Percentiles rank a stretch among this genome's conserved stretches.
These are phyloP conservation scores for Phytophthora idaei DNA, from an alignment of 352 stramenopile species.

Conservation along the genomic window DNA sequence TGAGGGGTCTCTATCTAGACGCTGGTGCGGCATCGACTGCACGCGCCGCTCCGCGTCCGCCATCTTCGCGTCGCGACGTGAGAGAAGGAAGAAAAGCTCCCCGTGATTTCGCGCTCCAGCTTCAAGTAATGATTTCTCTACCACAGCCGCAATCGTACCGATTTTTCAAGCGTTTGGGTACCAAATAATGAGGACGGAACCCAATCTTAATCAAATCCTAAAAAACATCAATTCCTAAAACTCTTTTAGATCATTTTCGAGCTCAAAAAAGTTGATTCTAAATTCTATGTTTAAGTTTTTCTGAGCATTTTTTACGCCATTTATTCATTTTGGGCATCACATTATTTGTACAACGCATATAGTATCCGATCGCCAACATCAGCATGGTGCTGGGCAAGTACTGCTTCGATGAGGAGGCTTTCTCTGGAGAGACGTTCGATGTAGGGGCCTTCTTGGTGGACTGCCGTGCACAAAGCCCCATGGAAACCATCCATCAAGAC, in stretches of 20 bases:
- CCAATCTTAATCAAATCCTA: background rate
- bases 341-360: too few relatives aligned
- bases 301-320: too few relatives aligned
- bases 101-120: conserved; percentile 15
- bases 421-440: conserved; percentile 78
- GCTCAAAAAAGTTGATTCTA: too few relatives aligned
- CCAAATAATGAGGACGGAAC: too few relatives aligned
- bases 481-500: conserved; percentile 88
- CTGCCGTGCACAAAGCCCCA: conserved; percentile 70
- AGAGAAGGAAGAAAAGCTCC: background rate
- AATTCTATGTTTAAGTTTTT: too few relatives aligned
- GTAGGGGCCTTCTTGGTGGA: conserved; percentile 76
- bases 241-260: too few relatives aligned
- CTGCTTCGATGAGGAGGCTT: conserved; percentile 86
- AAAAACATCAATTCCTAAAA: background rate
- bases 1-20: conserved; percentile 58
- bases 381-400: conserved; percentile 55
- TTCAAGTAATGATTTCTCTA: conserved; percentile 38
- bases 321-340: too few relatives aligned
- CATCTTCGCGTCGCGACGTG: conserved; percentile 14
- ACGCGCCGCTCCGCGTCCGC: conserved; percentile 36
- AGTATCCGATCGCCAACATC: background rate
- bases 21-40: conserved; percentile 52
- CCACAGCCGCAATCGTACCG: conserved; percentile 7
- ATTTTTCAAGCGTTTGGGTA: too few relatives aligned